Evolutionary conservation across 129 eudicot species (phyloP), one percentile per base, ranked within the genome.

Genomic region (Chrysanthemum lavandulifolium): DNA sequence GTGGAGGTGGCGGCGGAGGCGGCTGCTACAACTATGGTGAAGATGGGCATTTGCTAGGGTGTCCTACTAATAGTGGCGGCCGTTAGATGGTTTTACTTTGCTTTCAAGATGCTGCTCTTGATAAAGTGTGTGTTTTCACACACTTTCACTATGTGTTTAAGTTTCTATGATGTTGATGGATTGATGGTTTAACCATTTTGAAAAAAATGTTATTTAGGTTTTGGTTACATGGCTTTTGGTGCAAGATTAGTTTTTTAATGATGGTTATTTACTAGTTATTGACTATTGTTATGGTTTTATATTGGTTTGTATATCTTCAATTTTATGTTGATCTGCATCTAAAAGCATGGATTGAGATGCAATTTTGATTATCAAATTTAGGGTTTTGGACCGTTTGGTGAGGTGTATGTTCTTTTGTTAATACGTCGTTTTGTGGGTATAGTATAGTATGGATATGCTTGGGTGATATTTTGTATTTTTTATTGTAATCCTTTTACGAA

Each of bases 1-100:
- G 82, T 0, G 76, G 91, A 0, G 85, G 87, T 0, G 89, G 89
- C 0, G 90, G 95, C 0, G 91, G 91, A 0, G 82, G 89, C 1
- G 84, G 87, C 11, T 84, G 96, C 55, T 89, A 74, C 16, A 84
- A 76, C 75, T 89, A 92, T 21, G 96, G 96, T 0, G 97, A 79
- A 4, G 83, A 76, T 0, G 89, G 95, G 0, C 89, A 88, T 89
- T 89, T 31, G 87, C 95, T 6, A 75, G 97, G 4, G 10, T 87
- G 97, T 45, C 92, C 96, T 0, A 40, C 47, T 6, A 86, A 50
- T 57, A 52, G 76, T n/a, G 62, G 82, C 36, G 56, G 57, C 61
- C 87, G 89, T 62, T 89, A 31, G 36, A 47, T 25, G 36, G 2
- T n/a, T 23, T 8, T 36, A 31, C 0, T 13, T 18, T 40, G 27